These are phyloP conservation scores for Hypoxylon perforatum DNA, from an alignment of 495 filamentous ascomycete genomes.

Conservation along the genomic window DNA sequence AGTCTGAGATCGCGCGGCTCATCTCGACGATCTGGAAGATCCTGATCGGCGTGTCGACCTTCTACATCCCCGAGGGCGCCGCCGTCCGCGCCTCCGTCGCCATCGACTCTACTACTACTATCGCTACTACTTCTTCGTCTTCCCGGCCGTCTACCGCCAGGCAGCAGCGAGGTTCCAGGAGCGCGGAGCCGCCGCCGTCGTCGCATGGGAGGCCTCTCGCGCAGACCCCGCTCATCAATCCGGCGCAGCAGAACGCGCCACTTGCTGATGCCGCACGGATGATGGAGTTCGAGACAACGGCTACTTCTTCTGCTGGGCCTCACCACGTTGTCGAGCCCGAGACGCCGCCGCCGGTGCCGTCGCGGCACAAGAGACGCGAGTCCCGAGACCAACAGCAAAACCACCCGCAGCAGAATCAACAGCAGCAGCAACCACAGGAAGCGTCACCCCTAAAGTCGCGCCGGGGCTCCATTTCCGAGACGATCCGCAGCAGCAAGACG, in stretches of 20 bases:
- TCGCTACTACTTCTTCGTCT: too few relatives aligned
- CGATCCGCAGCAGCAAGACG: slow-evolving; percentile 23
- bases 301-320: too few relatives aligned
- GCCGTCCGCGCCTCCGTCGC: slow-evolving; percentile 3
- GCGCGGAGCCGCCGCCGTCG: background rate
- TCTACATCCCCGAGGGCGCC: slow-evolving; percentile 48
- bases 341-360: background rate
- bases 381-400: too few relatives aligned
- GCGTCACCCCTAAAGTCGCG: slow-evolving; percentile 21
- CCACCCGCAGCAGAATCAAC: too few relatives aligned
- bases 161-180: slow-evolving; percentile 6
- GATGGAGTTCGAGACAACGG: slow-evolving; percentile 17
- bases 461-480: slow-evolving; percentile 19
- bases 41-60: slow-evolving; percentile 48
- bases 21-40: slow-evolving; percentile 55
- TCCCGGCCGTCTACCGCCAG: too few relatives aligned
- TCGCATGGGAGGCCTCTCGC: slow-evolving; percentile 13
- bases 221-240: slow-evolving; percentile 27
- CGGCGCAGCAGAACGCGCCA: slow-evolving; percentile 17
- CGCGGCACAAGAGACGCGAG: background rate
- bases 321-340: too few relatives aligned
- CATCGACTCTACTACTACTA: background rate
- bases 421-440: background rate
- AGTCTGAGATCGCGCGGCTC: slow-evolving; percentile 52
- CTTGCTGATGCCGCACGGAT: slow-evolving; percentile 16